phyloP scores from a whole-genome alignment of 1,284 basidiomycete species.

The Puccinia triticina region DNA sequence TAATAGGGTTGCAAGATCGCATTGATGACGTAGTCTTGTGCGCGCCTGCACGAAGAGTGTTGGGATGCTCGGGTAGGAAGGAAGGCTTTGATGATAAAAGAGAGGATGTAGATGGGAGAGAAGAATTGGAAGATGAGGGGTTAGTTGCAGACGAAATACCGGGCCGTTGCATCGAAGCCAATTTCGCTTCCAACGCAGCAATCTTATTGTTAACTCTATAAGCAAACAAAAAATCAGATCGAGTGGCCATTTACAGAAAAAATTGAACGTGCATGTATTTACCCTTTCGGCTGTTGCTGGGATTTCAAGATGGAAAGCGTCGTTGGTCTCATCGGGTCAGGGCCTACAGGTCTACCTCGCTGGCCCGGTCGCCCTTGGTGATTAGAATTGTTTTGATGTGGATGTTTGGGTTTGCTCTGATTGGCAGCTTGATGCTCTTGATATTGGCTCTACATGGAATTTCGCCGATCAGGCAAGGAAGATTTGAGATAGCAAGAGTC shows the following conservation, averaged over 20 bases:
- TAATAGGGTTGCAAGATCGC: neutral
- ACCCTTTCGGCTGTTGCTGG: constrained; percentile 69
- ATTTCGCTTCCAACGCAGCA: constrained; percentile 90
- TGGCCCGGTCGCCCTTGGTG: constrained; percentile 50
- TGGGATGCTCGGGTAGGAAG: constrained; percentile 45
- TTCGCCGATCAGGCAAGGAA: neutral
- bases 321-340: constrained; percentile 74
- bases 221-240: neutral
- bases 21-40: neutral
- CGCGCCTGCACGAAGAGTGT: constrained; percentile 6
- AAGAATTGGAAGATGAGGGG: neutral
- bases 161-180: constrained; percentile 69
- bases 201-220: constrained; percentile 82
- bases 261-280: constrained; percentile 42
- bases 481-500: constrained; percentile 54
- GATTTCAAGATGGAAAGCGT: constrained; percentile 83
- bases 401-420: constrained; percentile 21
- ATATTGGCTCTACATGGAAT: constrained; percentile 13
- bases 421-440: constrained; percentile 18
- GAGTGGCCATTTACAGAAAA: neutral
- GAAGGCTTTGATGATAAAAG: constrained; percentile 33
- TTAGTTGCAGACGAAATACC: constrained; percentile 9
- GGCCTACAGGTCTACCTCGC: constrained; percentile 63
- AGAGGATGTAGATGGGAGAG: neutral
- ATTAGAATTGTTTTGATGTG: constrained; percentile 31